These are phyloP conservation scores for Drosera spatulata DNA, from an alignment of 179 eudicot genomes.

Conservation along the genomic window DNA sequence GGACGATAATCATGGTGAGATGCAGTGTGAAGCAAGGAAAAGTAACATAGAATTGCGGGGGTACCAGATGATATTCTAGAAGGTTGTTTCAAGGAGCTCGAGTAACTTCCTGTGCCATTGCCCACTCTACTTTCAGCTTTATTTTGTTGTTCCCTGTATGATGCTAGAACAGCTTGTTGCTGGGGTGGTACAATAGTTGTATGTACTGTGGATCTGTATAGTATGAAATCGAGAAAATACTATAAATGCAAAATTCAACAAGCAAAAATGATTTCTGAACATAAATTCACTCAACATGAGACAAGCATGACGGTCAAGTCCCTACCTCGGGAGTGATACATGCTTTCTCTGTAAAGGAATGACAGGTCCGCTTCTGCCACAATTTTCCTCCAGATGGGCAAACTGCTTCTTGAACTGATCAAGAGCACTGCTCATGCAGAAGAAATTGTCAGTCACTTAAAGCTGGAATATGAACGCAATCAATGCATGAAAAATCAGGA, in stretches of 20 bases:
- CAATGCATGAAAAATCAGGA: too few relatives aligned
- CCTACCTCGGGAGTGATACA: conserved; percentile 69
- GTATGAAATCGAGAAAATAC: background rate
- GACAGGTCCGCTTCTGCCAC: conserved; percentile 49
- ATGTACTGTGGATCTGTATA: conserved; percentile 60
- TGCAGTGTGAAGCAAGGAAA: too few relatives aligned
- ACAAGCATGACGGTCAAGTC: background rate
- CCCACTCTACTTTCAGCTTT: conserved; percentile 36
- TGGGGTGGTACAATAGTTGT: conserved; percentile 52
- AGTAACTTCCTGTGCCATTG: conserved; percentile 26
- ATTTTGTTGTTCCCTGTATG: conserved; percentile 33
- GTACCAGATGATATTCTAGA: conserved; percentile 62
- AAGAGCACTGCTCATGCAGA: conserved; percentile 50
- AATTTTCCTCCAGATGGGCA: too few relatives aligned
- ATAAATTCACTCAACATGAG: background rate
- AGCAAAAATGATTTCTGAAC: background rate
- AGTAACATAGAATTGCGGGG: too few relatives aligned
- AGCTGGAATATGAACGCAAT: background rate
- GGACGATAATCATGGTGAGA: too few relatives aligned
- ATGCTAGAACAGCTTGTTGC: conserved; percentile 27
- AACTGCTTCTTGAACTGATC: conserved; percentile 64
- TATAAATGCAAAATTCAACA: too few relatives aligned
- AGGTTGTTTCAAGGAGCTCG: conserved; percentile 43
- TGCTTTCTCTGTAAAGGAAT: conserved; percentile 72
- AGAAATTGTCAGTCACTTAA: background rate